phyloP scores from a whole-genome alignment of 2,329 filamentous ascomycete species.

The Talaromyces sp. region DNA sequence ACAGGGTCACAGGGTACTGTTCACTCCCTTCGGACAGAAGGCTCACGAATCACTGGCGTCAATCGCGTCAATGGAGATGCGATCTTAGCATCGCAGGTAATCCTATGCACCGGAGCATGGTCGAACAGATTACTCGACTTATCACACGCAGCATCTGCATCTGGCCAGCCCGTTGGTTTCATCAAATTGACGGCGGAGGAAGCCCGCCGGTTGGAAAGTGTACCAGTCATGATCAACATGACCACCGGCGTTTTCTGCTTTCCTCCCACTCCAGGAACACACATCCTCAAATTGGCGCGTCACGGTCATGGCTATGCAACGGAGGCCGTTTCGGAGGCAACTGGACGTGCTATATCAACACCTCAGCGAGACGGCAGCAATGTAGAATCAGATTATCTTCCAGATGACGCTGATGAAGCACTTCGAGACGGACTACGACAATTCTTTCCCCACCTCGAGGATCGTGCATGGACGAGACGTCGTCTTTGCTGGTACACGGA shows the following conservation, averaged over 20 bases:
- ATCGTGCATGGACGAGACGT: conserved; percentile 56
- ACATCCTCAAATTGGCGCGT: conserved; percentile 61
- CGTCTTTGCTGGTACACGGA: conserved; percentile 72
- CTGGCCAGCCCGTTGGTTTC: conserved; percentile 74
- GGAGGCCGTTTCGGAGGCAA: conserved; percentile 29
- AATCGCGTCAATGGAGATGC: conserved; percentile 47
- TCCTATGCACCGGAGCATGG: conserved; percentile 83
- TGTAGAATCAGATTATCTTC: conserved; percentile 35
- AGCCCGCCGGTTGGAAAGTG: conserved; percentile 56
- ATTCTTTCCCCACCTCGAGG: conserved; percentile 57
- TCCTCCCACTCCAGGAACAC: conserved; percentile 43
- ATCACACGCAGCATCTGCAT: conserved; percentile 67
- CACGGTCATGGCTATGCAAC: conserved; percentile 60
- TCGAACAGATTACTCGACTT: conserved; percentile 70
- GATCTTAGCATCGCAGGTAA: conserved; percentile 63
- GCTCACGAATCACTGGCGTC: conserved; percentile 52
- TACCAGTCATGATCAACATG: conserved; percentile 56
- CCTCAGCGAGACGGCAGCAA: conserved; percentile 38
- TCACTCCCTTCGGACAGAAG: conserved; percentile 27
- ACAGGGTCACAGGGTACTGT: conserved; percentile 35
- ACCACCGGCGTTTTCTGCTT: conserved; percentile 48
- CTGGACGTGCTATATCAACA: conserved; percentile 31
- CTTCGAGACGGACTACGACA: conserved; percentile 57
- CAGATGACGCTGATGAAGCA: conserved; percentile 54
- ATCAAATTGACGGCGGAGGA: conserved; percentile 67